A percentile compares a stretch with the other conserved stretches of the same genome.
These are phyloP conservation scores for Mucor mucedo DNA, from an alignment of 371 early-diverging fungal species.

Conservation along the genomic window DNA sequence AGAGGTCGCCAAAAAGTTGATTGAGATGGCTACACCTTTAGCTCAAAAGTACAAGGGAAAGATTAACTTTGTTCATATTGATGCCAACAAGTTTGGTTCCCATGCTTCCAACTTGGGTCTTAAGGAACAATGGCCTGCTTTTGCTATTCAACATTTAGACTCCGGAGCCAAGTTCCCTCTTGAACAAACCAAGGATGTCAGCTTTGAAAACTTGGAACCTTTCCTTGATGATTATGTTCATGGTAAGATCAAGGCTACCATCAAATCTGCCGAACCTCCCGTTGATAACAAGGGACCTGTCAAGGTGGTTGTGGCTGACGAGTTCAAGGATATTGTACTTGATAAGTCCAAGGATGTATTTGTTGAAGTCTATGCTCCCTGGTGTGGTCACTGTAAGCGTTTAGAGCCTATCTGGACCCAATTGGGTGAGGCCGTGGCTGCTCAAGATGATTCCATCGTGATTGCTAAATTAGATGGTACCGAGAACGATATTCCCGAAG, in stretches of 20 bases:
- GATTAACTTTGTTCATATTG: constrained; percentile 86
- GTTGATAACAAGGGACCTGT: constrained; percentile 86
- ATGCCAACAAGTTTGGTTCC: constrained; percentile 81
- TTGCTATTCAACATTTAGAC: constrained; percentile 82
- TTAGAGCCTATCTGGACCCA: constrained; percentile 85
- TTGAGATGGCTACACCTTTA: constrained; percentile 64
- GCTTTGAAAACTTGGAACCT: constrained; percentile 56
- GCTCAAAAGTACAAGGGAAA: constrained; percentile 88
- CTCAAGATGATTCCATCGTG: constrained; percentile 58
- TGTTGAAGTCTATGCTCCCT: constrained; percentile 93
- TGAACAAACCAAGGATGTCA: constrained; percentile 69
- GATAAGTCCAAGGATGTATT: constrained; percentile 92
- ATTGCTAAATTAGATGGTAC: constrained; percentile 97
- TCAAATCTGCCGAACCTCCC: constrained; percentile 88
- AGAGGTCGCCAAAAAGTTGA: constrained; percentile 62
- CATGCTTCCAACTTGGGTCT: constrained; percentile 87
- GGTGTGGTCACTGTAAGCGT: constrained; percentile 94
- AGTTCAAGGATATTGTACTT: constrained; percentile 80
- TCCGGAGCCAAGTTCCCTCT: constrained; percentile 82
- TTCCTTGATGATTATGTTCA: constrained; percentile 71
- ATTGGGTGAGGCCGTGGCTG: constrained; percentile 58
- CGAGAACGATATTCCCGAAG: constrained; percentile 91
- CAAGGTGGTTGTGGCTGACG: constrained; percentile 85
- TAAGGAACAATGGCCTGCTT: constrained; percentile 89
- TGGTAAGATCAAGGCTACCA: constrained; percentile 76